Evolutionary conservation across 2,329 filamentous ascomycete species (phyloP), one percentile per base, ranked within the genome.

Genomic region (Hymenoscyphus infarciens): DNA sequence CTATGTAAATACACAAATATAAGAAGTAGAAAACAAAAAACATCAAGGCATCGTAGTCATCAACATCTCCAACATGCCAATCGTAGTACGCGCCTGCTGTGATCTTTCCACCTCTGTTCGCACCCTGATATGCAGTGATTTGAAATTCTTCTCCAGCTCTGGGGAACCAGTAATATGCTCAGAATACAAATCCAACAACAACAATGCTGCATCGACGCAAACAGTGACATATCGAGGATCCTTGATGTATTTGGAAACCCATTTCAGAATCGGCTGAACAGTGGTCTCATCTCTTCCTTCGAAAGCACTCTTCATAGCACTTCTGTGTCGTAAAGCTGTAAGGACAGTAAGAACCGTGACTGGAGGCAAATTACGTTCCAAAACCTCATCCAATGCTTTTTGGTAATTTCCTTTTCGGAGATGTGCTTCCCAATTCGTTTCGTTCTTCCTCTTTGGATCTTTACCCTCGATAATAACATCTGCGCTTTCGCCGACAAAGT

Each of bases 401-500:
- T 82, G 82, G 75, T 95, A 98, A 64, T 87, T 84, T 11, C 88
- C 92, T 71, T 89, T 87, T 58, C 93, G 87, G 62, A 98, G 82
- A 67, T 91, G 87, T 64, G 83, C 81, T 75, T 97, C 93, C 94
- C 95, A 99, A 5, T 78, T 73, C 56, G 87, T 86, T 69, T 90
- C 84, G 71, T 85, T 87, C 74, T 86, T 88, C 59, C 80, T 79
- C 72, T 84, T 87, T 57, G 80, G 78, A 49, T 90, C 87, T 69
- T 91, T 88, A 52, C 86, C 85, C 57, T 94, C 90, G 70, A 98
- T 93, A 69, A 97, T 85, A 60, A 97, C 92, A 73, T 97, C 92
- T 27, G 88, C 90, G 54, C 87, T 89, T 75, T 96, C 91, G 67
- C 91, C 93, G 22, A 89, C 83, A 72, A 92, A 89, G 72, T 97